Base-by-base conservation (phyloP, 2,329 filamentous ascomycete genomes). In the Scedosporium boydii region DNA sequence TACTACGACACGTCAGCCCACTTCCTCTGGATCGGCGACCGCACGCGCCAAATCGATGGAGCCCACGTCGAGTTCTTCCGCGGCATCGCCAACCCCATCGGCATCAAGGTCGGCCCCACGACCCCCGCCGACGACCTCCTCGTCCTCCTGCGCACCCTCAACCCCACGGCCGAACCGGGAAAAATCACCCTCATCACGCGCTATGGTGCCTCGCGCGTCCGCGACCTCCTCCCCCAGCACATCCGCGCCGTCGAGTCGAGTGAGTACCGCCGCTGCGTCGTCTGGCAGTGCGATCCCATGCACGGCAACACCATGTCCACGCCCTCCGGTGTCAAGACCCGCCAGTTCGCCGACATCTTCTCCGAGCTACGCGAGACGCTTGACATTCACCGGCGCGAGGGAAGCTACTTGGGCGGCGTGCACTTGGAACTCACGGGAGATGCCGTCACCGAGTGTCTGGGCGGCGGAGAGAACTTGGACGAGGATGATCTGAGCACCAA, bases 251-350 rank as follows among this genome's bases (percentile, higher is more conserved):
- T 99, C 27, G 89, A 95, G 73, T 82, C 82, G 68, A 93, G 89
- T 63, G 91, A 87, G 75, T 86, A 85, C 74, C 74, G 74, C 57
- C 74, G 79, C 59, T 77, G 75, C 23, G 91, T 96, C 3, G 91
- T 97, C 68, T 98, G 93, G 93, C 95, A 98, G 77, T 98, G 93
- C 77, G 95, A 99, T 76, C 95, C 95, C 23, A 99, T 99, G 95
- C 95, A 99, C 76, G 95, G 95, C 65, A 89, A 89, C 76, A 88
- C 86, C 44, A 77, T 81, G 53, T 82, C 84, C 21, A 93, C 90
- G 0, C 82, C 85, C 0, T 78, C 83, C 0, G 92, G 92, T 27
- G 85, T 97, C 77, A 99, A 99, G 80, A 99, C 95, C 1, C 85
- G 95, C 16, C 88, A 89, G 62, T 99, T 99, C 80, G 85, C 84